A percentile compares a stretch with the other conserved stretches of the same genome.
phyloP scores from a whole-genome alignment of 2,329 filamentous ascomycete genomes.

The Phyllosticta paracitricarpa region DNA sequence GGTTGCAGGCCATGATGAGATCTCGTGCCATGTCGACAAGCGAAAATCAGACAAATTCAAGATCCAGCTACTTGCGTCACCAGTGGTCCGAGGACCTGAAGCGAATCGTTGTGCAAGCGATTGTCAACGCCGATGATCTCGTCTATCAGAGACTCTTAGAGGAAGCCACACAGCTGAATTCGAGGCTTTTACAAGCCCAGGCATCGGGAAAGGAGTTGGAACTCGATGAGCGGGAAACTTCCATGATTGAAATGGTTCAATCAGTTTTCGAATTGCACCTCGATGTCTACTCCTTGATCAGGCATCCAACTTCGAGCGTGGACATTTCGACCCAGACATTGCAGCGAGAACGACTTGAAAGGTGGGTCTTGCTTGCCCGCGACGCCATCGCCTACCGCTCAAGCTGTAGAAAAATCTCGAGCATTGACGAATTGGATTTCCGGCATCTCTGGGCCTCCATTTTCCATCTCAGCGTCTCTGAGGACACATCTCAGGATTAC shows the following conservation, averaged over 20 bases:
- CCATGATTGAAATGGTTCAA: slow-evolving; percentile 45
- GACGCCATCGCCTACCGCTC: slow-evolving; percentile 39
- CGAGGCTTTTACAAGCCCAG: slow-evolving; percentile 17
- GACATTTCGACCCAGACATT: slow-evolving; percentile 39
- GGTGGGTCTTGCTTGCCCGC: slow-evolving; percentile 51
- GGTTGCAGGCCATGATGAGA: slow-evolving; percentile 43
- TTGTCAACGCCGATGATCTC: slow-evolving; percentile 45
- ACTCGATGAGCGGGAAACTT: slow-evolving; percentile 23
- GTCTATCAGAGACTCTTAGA: slow-evolving; percentile 36
- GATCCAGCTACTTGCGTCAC: slow-evolving; percentile 43
- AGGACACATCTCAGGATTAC: slow-evolving; percentile 48
- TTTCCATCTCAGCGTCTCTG: slow-evolving; percentile 49
- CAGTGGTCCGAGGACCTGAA: slow-evolving; percentile 48
- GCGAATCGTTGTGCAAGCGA: slow-evolving; percentile 41
- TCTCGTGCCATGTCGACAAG: slow-evolving; percentile 24
- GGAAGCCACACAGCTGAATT: slow-evolving; percentile 21
- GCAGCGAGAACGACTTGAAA: slow-evolving; percentile 48
- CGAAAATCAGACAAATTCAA: slow-evolving; percentile 8
- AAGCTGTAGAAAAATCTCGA: slow-evolving; percentile 15
- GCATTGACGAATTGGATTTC: slow-evolving; percentile 37
- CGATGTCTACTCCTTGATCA: slow-evolving; percentile 55
- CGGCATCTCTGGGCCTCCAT: slow-evolving; percentile 59
- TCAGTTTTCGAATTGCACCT: slow-evolving; percentile 58
- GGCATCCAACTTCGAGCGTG: slow-evolving; percentile 48
- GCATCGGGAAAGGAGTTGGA: slow-evolving; percentile 13